Evolutionary conservation across 1,284 basidiomycete genomes (phyloP), one percentile per base, ranked within the genome.

Genomic region (Cutaneotrichosporon dermatis): DNA sequence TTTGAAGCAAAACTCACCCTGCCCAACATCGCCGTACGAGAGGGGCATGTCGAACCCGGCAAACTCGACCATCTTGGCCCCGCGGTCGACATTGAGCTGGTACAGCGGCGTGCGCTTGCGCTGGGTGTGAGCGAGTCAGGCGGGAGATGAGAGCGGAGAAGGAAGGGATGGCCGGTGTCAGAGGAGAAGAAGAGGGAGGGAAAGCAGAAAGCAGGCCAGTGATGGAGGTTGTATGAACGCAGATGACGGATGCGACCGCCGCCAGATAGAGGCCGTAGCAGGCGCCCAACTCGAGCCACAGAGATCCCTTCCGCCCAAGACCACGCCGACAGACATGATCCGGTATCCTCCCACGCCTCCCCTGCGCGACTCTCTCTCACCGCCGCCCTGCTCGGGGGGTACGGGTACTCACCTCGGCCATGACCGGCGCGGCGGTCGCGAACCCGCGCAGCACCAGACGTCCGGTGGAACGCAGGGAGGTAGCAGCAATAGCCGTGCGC

Each of bases 21-120:
- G 89, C 2, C 91, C 90, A 53, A 90, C 84, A 55, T 83, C 83
- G 13, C 86, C 88, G 72, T 97, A 99, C 4, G 84, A 80, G 55
- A 99, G 82, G 0, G 95, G 95, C 95, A 99, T 99, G 11, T 86
- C 85, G 77, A 87, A 98, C 4, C 95, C 95, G 1, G 92, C 94
- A 75, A 98, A 99, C 0, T 91, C 88, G 1, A 98, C 93, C 90
- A 99, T 94, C 79, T 96, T 96, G 13, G 88, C 96, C 42, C 85
- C 88, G 73, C 92, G 83, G 65, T 84, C 73, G 59, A 91, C 77
- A 76, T 99, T 94, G 74, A 95, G 95, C 69, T 95, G 90, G 71
- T 96, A 93, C 36, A 99, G 81, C 0, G 87, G 86, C 0, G 95
- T 99, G 67, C 82, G 84, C 68, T 71, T 76, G 48, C 84, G 77